Percentiles rank a stretch among this genome's conserved stretches.
Evolutionary conservation across 148 eudicot genomes (phyloP).

Genomic region (Diospyros lotus): DNA sequence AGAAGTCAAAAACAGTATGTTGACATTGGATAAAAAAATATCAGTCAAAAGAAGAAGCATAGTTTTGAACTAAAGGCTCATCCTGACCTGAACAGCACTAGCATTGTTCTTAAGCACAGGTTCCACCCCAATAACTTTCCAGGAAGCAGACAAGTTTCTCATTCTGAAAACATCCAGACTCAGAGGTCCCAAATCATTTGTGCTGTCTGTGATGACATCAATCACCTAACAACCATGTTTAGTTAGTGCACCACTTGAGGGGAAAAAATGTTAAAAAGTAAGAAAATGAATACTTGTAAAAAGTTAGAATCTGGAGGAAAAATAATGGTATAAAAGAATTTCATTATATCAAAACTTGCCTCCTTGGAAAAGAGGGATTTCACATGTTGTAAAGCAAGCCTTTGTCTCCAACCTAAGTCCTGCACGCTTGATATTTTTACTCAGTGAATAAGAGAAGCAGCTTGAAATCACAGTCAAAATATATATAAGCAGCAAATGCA

Average conservation of each 20-base stretch:
- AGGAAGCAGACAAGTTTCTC: slow-evolving; percentile 59
- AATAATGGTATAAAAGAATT: neutral
- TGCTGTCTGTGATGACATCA: slow-evolving; percentile 49
- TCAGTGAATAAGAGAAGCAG: slow-evolving; percentile 10
- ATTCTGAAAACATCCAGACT: slow-evolving; percentile 57
- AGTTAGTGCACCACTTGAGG: slow-evolving; percentile 1
- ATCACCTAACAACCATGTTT: slow-evolving; percentile 40
- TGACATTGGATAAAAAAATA: neutral
- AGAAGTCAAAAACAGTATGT: slow-evolving; percentile 10
- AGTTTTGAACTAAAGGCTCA: neutral
- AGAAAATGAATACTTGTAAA: neutral
- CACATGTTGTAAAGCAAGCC: slow-evolving; percentile 55
- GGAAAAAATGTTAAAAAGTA: neutral
- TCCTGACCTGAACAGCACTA: slow-evolving; percentile 31
- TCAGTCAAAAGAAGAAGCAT: neutral
- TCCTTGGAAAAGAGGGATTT: slow-evolving; percentile 57
- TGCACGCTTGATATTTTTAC: slow-evolving; percentile 20
- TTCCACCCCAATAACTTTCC: slow-evolving; percentile 52
- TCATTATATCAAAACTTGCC: slow-evolving; percentile 30
- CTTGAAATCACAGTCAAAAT: neutral
- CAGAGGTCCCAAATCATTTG: slow-evolving; percentile 65
- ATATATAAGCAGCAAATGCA: neutral
- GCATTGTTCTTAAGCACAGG: slow-evolving; percentile 18
- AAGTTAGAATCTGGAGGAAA: neutral
- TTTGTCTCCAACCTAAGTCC: slow-evolving; percentile 65